Evolutionary conservation across 2,329 filamentous ascomycete genomes (phyloP), one percentile per base, ranked within the genome.

Genomic region (Delphinella strobiligena): DNA sequence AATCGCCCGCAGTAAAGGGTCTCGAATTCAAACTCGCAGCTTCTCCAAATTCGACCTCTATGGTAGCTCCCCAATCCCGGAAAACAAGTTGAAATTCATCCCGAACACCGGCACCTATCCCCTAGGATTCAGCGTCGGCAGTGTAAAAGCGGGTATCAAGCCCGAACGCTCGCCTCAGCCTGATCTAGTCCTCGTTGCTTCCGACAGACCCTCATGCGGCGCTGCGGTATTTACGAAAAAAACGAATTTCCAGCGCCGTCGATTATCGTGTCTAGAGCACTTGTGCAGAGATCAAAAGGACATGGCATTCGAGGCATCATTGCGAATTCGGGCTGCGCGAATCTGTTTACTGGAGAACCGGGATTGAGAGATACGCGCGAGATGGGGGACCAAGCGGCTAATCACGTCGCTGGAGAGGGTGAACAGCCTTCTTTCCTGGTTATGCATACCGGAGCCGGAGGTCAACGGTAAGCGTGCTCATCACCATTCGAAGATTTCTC

Each of bases 381-480:
- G 43, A 98, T 98, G 91, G 84, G 81, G 12, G 65, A 67, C 45
- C 78, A 76, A 47, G 84, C 88, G 5, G 87, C 95, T 56, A 67
- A 75, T 7, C 2, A 16, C 45, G 53, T 41, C 51, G 45, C 43
- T 43, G 45, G 32, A 58, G 61, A 36, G 3, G 56, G 56, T 32
- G 64, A 66, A 49, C 63, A 62, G 9, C 59, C 62, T 32, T 65
- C 68, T 4, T n/a, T 27, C 7, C 70, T 98, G 35, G 89, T 96
- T 45, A 96, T 98, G 91, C 95, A 87, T 59, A 98, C 91, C 2
- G 91, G 91, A 40, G 91, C 98, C 34, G 98, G 98, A 56, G 91
- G 91, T 5, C 89, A 96, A 63, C 78, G 84, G 79, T 27, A 27
- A 7, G 22, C 22, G n/a, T 12, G 7, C 12, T 27, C 22, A 12